Evolutionary conservation across 2,329 filamentous ascomycete species (phyloP).

Genomic region (Stagonosporopsis tanaceti): DNA sequence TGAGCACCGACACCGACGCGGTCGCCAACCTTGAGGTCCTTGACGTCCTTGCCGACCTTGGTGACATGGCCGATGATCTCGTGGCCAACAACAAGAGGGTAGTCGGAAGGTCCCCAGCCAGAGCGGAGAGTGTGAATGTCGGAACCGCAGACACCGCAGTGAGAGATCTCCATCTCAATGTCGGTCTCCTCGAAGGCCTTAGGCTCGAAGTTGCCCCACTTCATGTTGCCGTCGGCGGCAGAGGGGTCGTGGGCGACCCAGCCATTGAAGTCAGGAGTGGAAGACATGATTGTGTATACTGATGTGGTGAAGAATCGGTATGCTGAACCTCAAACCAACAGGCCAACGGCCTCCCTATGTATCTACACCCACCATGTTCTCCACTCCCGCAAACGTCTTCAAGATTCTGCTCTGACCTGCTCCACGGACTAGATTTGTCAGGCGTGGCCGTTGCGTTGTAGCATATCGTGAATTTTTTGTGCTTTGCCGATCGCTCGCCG

Average conservation of each 20-base stretch:
- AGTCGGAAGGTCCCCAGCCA: slow-evolving; percentile 59
- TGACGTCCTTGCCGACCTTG: slow-evolving; percentile 52
- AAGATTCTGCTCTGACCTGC: slow-evolving; percentile 6
- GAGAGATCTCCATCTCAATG: slow-evolving; percentile 51
- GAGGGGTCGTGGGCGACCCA: slow-evolving; percentile 63
- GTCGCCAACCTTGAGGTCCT: slow-evolving; percentile 67
- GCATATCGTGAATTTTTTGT: slow-evolving; percentile 28
- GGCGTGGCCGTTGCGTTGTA: slow-evolving; percentile 21
- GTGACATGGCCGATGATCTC: slow-evolving; percentile 52
- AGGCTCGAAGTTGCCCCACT: slow-evolving; percentile 57
- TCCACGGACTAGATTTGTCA: slow-evolving; percentile 31
- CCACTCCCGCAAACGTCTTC: slow-evolving; percentile 2
- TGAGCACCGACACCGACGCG: slow-evolving; percentile 63
- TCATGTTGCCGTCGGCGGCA: slow-evolving; percentile 62
- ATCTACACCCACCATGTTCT: background rate
- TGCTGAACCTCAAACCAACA: background rate
- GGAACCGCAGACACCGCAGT: slow-evolving; percentile 48
- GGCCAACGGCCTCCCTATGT: slow-evolving; percentile 10
- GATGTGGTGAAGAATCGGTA: slow-evolving; percentile 2
- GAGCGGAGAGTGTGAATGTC: slow-evolving; percentile 48
- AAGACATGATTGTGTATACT: slow-evolving; percentile 25
- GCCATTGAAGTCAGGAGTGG: slow-evolving; percentile 60
- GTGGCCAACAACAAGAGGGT: slow-evolving; percentile 56
- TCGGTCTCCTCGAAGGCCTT: slow-evolving; percentile 72
- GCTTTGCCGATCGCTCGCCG: slow-evolving; percentile 37